phyloP scores from a whole-genome alignment of 208 protist genomes.

The Crithidia bombi region DNA sequence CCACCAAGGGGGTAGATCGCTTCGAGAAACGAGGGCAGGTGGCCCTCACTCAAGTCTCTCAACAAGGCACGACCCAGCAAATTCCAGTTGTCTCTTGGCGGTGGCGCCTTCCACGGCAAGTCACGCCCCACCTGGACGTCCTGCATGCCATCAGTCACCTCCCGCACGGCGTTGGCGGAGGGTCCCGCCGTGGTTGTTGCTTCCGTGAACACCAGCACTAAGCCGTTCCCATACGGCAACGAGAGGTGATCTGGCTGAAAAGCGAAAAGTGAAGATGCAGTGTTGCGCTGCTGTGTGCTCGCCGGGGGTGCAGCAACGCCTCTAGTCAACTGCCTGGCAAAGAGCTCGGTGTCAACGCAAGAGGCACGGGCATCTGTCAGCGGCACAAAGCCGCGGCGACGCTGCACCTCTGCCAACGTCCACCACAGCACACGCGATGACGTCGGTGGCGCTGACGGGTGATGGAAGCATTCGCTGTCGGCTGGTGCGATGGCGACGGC shows the following conservation, averaged over 20 bases:
- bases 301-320: too few species aligned
- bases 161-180: too few species aligned
- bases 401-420: conserved; percentile 16
- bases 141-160: too few species aligned
- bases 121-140: not conserved
- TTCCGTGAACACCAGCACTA: conserved; percentile 12
- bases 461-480: too few species aligned
- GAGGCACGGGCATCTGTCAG: conserved; percentile 8
- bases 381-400: not conserved
- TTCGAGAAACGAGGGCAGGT: conserved; percentile 52
- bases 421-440: conserved; percentile 16
- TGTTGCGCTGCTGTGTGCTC: too few species aligned
- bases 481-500: conserved; percentile 1
- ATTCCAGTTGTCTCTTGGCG: too few species aligned
- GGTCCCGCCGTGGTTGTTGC: conserved; percentile 1
- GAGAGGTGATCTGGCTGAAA: conserved; percentile 4
- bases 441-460: too few species aligned
- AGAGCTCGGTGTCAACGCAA: not conserved
- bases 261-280: too few species aligned
- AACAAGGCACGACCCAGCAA: conserved; percentile 26
- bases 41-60: conserved; percentile 52
- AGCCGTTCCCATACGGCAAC: conserved; percentile 10
- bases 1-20: conserved; percentile 42
- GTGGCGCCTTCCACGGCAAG: not conserved
- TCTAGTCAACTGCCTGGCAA: too few species aligned